These are phyloP conservation scores for Craterostigma plantagineum DNA, from an alignment of 257 asterid genomes.

Conservation along the genomic window DNA sequence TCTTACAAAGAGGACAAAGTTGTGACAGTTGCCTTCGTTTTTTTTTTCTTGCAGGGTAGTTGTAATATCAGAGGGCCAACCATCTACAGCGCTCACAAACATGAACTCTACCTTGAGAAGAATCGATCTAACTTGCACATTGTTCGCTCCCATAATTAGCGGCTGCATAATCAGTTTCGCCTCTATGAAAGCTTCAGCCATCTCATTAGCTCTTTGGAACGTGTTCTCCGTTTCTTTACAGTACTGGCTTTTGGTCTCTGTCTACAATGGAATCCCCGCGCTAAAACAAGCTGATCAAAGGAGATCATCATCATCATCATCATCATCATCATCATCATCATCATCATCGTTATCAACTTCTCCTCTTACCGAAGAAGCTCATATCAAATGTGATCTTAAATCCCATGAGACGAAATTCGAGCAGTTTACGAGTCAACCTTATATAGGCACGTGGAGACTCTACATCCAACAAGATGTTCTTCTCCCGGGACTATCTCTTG, in stretches of 20 bases:
- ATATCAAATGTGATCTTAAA: not conserved
- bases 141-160: conserved; percentile 53
- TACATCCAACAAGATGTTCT: conserved; percentile 53
- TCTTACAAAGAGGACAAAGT: too few species aligned
- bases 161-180: conserved; percentile 80
- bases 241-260: conserved; percentile 64
- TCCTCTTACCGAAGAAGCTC: too few species aligned
- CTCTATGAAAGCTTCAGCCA: conserved; percentile 62
- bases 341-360: too few species aligned
- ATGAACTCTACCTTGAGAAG: conserved; percentile 74
- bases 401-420: conserved; percentile 13
- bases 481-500: conserved; percentile 75
- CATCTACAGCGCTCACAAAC: conserved; percentile 33
- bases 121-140: conserved; percentile 58
- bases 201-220: conserved; percentile 49
- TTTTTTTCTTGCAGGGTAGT: conserved; percentile 45
- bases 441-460: conserved; percentile 55
- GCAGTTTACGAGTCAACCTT: conserved; percentile 21
- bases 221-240: conserved; percentile 45
- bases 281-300: conserved; percentile 27
- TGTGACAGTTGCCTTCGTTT: too few species aligned
- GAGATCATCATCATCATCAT: conserved; percentile 17
- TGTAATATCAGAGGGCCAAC: conserved; percentile 64
- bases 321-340: too few species aligned
- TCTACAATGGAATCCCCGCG: conserved; percentile 53